phyloP scores from a whole-genome alignment of 2,329 filamentous ascomycete species.

The Orbilia blumenaviensis region DNA sequence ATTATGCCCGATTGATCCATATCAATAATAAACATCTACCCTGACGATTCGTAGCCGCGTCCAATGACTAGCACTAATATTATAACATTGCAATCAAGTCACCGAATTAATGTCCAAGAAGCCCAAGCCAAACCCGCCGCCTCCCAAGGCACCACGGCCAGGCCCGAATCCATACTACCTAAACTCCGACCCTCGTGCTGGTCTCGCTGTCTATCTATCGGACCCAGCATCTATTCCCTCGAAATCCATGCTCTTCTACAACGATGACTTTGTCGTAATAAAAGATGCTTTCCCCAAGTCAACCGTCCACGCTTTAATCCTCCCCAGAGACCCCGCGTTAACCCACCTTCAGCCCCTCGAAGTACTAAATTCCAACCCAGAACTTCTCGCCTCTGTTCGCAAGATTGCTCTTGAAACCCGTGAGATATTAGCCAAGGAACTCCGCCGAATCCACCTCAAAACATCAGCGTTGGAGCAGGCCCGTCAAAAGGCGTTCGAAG shows the following conservation, averaged over 20 bases:
- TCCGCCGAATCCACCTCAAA: conserved; percentile 73
- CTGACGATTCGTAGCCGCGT: too few species aligned
- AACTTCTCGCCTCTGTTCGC: conserved; percentile 22
- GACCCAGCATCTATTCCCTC: conserved; percentile 70
- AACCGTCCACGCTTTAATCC: conserved; percentile 83
- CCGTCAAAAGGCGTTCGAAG: conserved; percentile 73
- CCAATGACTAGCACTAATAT: not conserved
- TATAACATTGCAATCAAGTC: too few species aligned
- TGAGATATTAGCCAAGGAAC: conserved; percentile 75
- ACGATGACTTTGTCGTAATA: conserved; percentile 77
- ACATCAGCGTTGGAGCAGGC: conserved; percentile 71
- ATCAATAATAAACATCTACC: too few species aligned
- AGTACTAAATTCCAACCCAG: conserved; percentile 66
- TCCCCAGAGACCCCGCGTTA: conserved; percentile 74
- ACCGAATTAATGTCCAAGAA: conserved; percentile 42
- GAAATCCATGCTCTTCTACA: conserved; percentile 71
- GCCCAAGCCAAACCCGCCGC: conserved; percentile 16
- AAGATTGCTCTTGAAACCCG: conserved; percentile 65
- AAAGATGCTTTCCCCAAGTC: conserved; percentile 87
- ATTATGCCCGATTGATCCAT: too few species aligned
- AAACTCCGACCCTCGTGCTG: conserved; percentile 64
- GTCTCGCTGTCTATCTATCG: conserved; percentile 73
- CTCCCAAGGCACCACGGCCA: not conserved
- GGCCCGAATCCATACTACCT: conserved; percentile 35
- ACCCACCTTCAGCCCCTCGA: conserved; percentile 77